Conservation (phyloP, 192 early-diverging fungal species). For the Lobulomyces angularis region DNA sequence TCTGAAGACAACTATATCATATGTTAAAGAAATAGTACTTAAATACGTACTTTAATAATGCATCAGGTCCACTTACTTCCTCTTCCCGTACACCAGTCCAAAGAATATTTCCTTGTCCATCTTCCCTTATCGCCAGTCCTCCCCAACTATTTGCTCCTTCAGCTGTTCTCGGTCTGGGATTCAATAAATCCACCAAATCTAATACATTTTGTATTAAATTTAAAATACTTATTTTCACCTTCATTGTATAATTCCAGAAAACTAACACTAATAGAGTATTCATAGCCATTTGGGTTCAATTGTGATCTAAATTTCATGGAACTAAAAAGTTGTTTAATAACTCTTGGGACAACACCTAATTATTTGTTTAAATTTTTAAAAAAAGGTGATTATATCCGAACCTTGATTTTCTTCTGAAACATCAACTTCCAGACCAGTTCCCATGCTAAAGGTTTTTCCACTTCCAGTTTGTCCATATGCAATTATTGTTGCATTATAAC, state of each 20-base stretch:
- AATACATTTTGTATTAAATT: no score
- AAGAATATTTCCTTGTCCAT: conserved; percentile 75
- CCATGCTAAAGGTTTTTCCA: conserved; percentile 52
- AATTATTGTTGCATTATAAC: conserved; percentile 41
- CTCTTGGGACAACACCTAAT: conserved; percentile 36
- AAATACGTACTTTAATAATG: conserved; percentile 45
- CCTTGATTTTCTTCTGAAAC: conserved; percentile 12
- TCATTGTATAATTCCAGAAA: conserved; percentile 98
- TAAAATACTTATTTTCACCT: no score
- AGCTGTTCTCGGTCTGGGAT: conserved; percentile 38
- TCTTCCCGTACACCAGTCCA: conserved; percentile 81
- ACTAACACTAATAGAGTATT: conserved; percentile 46
- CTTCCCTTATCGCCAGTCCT: conserved; percentile 64
- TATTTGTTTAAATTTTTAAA: background rate
- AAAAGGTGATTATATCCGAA: no score
- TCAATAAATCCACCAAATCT: conserved; percentile 88
- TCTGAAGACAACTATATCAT: conserved; percentile 38
- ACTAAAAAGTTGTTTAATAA: conserved; percentile 25
- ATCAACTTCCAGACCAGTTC: conserved; percentile 28
- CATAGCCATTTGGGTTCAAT: conserved; percentile 5
- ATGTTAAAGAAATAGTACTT: background rate
- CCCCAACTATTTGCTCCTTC: conserved; percentile 38
- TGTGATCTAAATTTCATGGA: background rate
- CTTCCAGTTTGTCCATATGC: conserved; percentile 46
- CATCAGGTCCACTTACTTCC: conserved; percentile 52